Evolutionary conservation across 352 stramenopile species (phyloP), one percentile per base, ranked within the genome.

Genomic region (Phytopythium aichiense): DNA sequence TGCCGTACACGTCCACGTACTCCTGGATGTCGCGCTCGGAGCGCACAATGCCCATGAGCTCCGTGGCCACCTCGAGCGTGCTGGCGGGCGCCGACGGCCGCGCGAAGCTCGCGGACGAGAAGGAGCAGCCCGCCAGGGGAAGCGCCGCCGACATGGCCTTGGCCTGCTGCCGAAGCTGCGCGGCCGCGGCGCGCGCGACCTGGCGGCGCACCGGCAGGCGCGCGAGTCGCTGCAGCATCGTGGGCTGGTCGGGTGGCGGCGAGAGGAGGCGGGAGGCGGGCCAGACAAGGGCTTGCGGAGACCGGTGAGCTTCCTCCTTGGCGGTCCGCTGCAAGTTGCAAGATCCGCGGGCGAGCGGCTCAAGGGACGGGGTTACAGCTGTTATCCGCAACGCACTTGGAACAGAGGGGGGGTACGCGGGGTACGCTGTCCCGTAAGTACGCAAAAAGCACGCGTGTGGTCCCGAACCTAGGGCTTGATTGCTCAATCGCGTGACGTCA

Each of bases 1-100:
- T 89, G 50, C 84, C 75, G 65, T 94, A 94, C 63, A 90, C 69
- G 60, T 77, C 68, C 53, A 83, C 64, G 68, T 91, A 92, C 68
- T 92, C 83, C 22, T 81, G 61, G 20, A 92, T 73, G 50, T 88
- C 81, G 13, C 54, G 59, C 49, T 87, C 77, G 8, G 80, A 73
- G 40, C 68, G 72, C 45, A 94, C 66, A 66, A 88, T 84, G 58
- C 78, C 51, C 45, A 87, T 68, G 45, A 88, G 66, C 30, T 79
- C 68, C 61, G 76, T 88, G 42, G 81, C 70, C 42, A 94, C 46
- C 45, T 91, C 81, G 60, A 87, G 70, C 30, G 75, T 50, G 30
- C 76, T 79, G 55, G 72, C 69, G 31, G 65, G 61, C 61, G 68
- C 58, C 42, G 35, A 40, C 28, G 50, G 50, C 50, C 40, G 50